phyloP scores from a whole-genome alignment of 306 rosid genomes.

The Cicer bijugum region DNA sequence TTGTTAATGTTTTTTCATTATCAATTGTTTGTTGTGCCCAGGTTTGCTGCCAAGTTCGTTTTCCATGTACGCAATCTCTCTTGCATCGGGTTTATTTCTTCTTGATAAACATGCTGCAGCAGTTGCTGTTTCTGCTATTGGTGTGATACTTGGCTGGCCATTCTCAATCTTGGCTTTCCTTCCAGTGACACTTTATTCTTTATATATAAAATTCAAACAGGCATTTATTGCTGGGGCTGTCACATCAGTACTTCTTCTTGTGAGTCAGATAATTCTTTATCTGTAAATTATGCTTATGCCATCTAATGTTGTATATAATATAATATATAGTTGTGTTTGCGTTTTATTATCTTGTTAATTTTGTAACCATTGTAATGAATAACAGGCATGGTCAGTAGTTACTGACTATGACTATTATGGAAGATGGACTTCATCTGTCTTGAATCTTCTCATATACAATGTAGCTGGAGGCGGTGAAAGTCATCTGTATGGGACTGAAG shows the following conservation, averaged over 20 bases:
- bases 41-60: constrained; percentile 99
- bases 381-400: constrained; percentile 71
- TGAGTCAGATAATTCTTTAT: constrained; percentile 48
- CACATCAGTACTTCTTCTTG: constrained; percentile 75
- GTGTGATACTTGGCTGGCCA: constrained; percentile 99
- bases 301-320: background rate
- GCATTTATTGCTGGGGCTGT: constrained; percentile 75
- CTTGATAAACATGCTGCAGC: constrained; percentile 79
- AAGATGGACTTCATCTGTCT: constrained; percentile 90
- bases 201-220: constrained; percentile 64
- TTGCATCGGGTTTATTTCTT: constrained; percentile 88
- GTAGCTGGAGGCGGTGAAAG: constrained; percentile 97
- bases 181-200: constrained; percentile 77
- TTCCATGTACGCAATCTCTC: constrained; percentile 94
- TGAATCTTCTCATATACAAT: constrained; percentile 81
- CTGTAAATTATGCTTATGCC: constrained; percentile 33
- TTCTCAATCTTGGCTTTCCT: constrained; percentile 94
- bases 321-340: constrained; percentile 4
- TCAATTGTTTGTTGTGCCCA: constrained; percentile 42
- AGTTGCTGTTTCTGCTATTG: constrained; percentile 77
- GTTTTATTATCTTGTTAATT: constrained; percentile 30
- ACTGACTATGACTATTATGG: constrained; percentile 71
- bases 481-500: constrained; percentile 94
- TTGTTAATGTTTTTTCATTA: constrained; percentile 40
- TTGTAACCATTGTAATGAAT: constrained; percentile 30